These are phyloP conservation scores for Dactylellina haptotyla DNA, from an alignment of 2,329 filamentous ascomycete genomes.

Conservation along the genomic window DNA sequence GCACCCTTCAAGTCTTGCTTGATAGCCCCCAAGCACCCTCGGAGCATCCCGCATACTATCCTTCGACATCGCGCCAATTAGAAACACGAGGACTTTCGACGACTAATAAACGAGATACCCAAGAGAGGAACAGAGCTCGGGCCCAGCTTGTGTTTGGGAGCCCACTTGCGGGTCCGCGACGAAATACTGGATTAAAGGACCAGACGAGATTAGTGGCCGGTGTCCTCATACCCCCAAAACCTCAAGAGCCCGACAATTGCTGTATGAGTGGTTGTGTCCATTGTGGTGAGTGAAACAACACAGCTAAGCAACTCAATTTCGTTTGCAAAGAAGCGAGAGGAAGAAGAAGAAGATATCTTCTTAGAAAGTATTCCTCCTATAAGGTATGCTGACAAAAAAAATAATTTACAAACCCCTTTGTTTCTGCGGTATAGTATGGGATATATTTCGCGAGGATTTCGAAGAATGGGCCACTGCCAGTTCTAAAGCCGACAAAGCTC, in stretches of 20 bases:
- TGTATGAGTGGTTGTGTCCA: constrained; percentile 99
- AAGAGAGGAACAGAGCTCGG: constrained; percentile 1
- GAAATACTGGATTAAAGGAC: constrained; percentile 69
- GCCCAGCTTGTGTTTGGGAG: constrained; percentile 83
- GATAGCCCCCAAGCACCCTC: constrained; percentile 54
- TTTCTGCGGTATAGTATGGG: constrained; percentile 28
- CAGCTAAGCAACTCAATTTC: too few relatives aligned
- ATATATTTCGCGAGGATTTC: constrained; percentile 81
- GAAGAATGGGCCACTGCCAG: constrained; percentile 82
- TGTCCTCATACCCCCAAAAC: constrained; percentile 81
- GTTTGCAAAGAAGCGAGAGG: too few relatives aligned
- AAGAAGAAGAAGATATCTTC: too few relatives aligned
- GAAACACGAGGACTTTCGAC: neutral
- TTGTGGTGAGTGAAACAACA: constrained; percentile 82
- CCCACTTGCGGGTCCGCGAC: constrained; percentile 76
- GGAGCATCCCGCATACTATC: constrained; percentile 54
- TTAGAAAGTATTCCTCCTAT: too few relatives aligned
- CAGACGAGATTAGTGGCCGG: constrained; percentile 77
- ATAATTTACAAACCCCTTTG: neutral
- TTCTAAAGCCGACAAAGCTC: constrained; percentile 70
- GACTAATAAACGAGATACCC: neutral
- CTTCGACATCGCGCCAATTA: neutral
- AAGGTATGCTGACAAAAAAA: too few relatives aligned
- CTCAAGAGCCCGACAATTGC: constrained; percentile 94
- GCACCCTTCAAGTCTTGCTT: constrained; percentile 47